Conservation (phyloP, 2,329 filamentous ascomycete species). For the Lasiodiplodia theobromae region DNA sequence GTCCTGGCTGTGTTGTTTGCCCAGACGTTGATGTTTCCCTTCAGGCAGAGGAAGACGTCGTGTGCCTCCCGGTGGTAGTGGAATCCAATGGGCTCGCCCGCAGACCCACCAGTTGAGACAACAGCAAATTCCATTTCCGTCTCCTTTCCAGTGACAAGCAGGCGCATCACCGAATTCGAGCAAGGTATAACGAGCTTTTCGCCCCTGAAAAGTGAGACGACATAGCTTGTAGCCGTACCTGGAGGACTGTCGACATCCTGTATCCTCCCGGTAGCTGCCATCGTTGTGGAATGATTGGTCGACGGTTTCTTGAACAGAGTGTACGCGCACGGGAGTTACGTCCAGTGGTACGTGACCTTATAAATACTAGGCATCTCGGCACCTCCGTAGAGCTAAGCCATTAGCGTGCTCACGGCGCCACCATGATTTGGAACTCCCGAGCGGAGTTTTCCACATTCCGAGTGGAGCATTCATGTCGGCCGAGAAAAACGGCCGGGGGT, state of each 20-base stretch:
- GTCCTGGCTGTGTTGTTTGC: slow-evolving; percentile 61
- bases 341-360: neutral
- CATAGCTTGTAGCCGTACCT: neutral
- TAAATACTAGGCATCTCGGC: neutral
- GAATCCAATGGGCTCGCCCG: slow-evolving; percentile 59
- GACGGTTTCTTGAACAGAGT: neutral
- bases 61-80: slow-evolving; percentile 65
- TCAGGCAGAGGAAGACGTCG: slow-evolving; percentile 64
- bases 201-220: slow-evolving; percentile 56
- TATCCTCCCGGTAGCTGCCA: neutral
- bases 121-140: slow-evolving; percentile 60
- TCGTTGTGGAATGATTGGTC: neutral
- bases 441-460: neutral
- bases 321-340: neutral
- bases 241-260: slow-evolving; percentile 12
- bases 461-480: neutral
- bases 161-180: slow-evolving; percentile 60
- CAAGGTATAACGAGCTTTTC: slow-evolving; percentile 61
- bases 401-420: neutral
- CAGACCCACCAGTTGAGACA: slow-evolving; percentile 57
- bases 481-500: neutral
- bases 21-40: slow-evolving; percentile 64
- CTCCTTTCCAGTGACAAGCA: slow-evolving; percentile 60
- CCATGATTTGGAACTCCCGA: neutral
- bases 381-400: slow-evolving; percentile 9